phyloP scores from a whole-genome alignment of 2,329 filamentous ascomycete genomes.

The Didymella arachidicola region DNA sequence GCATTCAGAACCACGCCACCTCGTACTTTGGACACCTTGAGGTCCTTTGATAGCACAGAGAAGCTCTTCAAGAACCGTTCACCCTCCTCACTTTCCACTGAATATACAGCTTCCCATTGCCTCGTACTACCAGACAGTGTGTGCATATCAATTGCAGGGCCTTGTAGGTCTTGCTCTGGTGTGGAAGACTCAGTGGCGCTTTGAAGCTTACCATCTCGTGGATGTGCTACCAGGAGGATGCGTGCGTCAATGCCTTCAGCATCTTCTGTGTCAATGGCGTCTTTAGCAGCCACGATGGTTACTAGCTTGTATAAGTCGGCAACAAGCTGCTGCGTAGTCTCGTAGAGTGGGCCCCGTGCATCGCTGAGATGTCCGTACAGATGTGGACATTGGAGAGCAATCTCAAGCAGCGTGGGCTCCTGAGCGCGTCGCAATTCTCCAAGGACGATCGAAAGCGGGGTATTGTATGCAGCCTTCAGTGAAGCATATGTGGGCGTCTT shows the following conservation, averaged over 20 bases:
- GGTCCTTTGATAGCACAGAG: constrained; percentile 40
- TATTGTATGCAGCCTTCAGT: constrained; percentile 54
- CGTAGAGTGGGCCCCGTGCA: constrained; percentile 68
- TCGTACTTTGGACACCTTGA: constrained; percentile 46
- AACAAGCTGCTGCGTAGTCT: constrained; percentile 74
- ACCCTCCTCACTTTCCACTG: constrained; percentile 70
- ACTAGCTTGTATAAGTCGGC: constrained; percentile 81
- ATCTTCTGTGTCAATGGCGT: constrained; percentile 68
- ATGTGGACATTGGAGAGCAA: constrained; percentile 70
- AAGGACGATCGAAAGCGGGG: constrained; percentile 54
- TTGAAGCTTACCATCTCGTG: constrained; percentile 41
- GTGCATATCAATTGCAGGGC: constrained; percentile 60
- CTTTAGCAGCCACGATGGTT: constrained; percentile 72
- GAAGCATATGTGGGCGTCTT: constrained; percentile 50
- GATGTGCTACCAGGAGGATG: constrained; percentile 75
- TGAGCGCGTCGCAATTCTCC: constrained; percentile 47
- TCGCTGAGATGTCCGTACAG: constrained; percentile 61
- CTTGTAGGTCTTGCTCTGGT: constrained; percentile 47
- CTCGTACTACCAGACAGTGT: constrained; percentile 59
- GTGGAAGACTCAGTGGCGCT: constrained; percentile 33
- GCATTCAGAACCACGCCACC: constrained; percentile 42
- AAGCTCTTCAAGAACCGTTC: constrained; percentile 64
- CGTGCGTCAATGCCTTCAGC: constrained; percentile 78
- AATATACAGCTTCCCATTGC: constrained; percentile 71
- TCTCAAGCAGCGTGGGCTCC: constrained; percentile 58